Evolutionary conservation across 257 asterid species (phyloP).

Genomic region (Rauvolfia tetraphylla): DNA sequence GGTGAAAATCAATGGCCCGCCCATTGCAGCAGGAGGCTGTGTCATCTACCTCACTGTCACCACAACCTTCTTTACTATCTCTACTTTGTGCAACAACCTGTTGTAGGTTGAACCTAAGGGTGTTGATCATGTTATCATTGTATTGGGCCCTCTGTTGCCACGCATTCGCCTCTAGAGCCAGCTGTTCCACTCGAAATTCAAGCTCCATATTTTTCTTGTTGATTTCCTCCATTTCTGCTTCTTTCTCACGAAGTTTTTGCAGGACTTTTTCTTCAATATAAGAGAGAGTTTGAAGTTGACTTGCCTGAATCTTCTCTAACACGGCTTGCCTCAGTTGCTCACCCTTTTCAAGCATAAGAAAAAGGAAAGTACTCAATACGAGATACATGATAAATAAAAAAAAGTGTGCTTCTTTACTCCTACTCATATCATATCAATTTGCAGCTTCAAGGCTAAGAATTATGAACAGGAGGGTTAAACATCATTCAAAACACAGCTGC

Average conservation of each 20-base stretch:
- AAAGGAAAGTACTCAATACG: not conserved
- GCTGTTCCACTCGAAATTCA: conserved; percentile 62
- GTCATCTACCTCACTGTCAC: conserved; percentile 89
- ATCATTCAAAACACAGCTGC: not conserved
- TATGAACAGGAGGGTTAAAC: not conserved
- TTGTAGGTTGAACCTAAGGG: conserved; percentile 64
- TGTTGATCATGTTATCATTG: conserved; percentile 73
- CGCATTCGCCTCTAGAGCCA: conserved; percentile 67
- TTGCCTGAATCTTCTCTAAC: conserved; percentile 71
- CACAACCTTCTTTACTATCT: conserved; percentile 97
- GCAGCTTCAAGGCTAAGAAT: not conserved
- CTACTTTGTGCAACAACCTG: conserved; percentile 69
- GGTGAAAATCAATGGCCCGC: conserved; percentile 40
- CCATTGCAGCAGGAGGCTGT: conserved; percentile 87
- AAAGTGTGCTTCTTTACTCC: not conserved
- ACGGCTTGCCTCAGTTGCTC: conserved; percentile 75
- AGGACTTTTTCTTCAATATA: conserved; percentile 73
- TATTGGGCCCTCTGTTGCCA: conserved; percentile 91
- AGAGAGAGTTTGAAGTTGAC: conserved; percentile 75
- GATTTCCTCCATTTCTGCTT: conserved; percentile 64
- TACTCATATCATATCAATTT: not conserved
- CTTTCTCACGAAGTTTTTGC: conserved; percentile 73
- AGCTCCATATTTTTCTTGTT: conserved; percentile 81
- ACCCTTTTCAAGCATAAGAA: conserved; percentile 45
- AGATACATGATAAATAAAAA: not conserved